These are phyloP conservation scores for Elsinoe batatas DNA, from an alignment of 2,329 filamentous ascomycete genomes.

Conservation along the genomic window DNA sequence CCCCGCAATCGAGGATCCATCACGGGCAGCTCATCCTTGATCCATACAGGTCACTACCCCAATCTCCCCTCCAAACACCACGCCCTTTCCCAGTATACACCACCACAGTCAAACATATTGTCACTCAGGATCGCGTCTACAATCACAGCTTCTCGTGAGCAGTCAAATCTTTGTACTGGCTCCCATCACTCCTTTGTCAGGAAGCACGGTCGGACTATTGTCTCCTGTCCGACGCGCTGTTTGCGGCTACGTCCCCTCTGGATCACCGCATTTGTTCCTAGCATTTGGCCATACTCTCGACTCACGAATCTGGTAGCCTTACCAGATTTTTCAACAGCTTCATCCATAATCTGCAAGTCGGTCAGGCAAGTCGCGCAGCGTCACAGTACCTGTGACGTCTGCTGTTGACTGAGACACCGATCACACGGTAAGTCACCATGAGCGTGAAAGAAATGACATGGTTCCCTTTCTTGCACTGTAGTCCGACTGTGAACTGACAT, in stretches of 20 bases:
- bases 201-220: neutral
- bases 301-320: neutral
- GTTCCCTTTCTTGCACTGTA: neutral
- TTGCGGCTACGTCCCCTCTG: neutral
- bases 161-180: neutral
- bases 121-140: neutral
- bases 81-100: neutral
- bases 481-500: neutral
- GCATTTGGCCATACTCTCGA: neutral
- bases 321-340: neutral
- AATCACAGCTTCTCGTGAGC: neutral
- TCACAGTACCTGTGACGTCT: conserved; percentile 11
- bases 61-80: conserved; percentile 11
- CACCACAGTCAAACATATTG: neutral
- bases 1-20: conserved; percentile 7
- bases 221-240: conserved; percentile 7
- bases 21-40: conserved; percentile 1
- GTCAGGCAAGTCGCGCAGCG: neutral
- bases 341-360: neutral
- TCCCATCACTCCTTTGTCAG: neutral
- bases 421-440: conserved; percentile 6
- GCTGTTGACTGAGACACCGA: conserved; percentile 10
- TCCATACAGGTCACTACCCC: neutral
- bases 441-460: neutral
- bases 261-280: neutral